Evolutionary conservation across 768 basidiomycete genomes (phyloP), one percentile per base, ranked within the genome.

Genomic region (Lactarius hatsudake): DNA sequence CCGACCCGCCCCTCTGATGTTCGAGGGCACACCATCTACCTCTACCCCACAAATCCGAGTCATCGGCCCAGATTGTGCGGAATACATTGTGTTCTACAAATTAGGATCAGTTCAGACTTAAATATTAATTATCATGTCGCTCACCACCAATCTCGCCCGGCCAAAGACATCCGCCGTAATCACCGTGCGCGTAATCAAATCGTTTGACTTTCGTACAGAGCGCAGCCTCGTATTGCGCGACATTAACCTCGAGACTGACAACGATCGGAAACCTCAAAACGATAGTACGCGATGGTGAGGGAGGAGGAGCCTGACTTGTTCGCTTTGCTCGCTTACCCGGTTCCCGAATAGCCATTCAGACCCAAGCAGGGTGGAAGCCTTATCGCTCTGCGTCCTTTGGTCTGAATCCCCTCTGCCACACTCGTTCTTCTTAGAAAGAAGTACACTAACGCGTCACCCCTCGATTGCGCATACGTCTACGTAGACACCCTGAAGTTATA

Each of bases 401-500:
- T 92, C 58, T 64, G 78, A 43, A 32, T 59, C 43, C 55, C 36
- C n/a, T 32, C 36, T 54, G 51, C 26, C 38, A 10, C 54, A 2
- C 55, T 48, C 8, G 23, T 42, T 6, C 42, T 42, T 42, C 42
- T 42, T 7, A 42, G 23, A 43, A 26, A 51, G 26, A 17, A 28
- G 51, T 36, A 34, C 32, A 17, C 58, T 67, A 38, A 59, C 18
- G 30, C 17, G 36, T 36, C 23, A 36, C 38, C 23, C 43, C 15
- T n/a, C 32, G 30, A 48, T 54, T 34, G 38, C 20, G 38, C 36
- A 15, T 30, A 13, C 8, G 12, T 48, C 38, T 5, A 15, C 38
- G 18, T 70, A 97, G 96, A 99, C 76, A 96, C 96, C 13, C 72
- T 98, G 65, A 99, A 99, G 75, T 78, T 98, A 20, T 99, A 99